Evolutionary conservation across 2,329 filamentous ascomycete species (phyloP).

Genomic region (Fusarium compactum): DNA sequence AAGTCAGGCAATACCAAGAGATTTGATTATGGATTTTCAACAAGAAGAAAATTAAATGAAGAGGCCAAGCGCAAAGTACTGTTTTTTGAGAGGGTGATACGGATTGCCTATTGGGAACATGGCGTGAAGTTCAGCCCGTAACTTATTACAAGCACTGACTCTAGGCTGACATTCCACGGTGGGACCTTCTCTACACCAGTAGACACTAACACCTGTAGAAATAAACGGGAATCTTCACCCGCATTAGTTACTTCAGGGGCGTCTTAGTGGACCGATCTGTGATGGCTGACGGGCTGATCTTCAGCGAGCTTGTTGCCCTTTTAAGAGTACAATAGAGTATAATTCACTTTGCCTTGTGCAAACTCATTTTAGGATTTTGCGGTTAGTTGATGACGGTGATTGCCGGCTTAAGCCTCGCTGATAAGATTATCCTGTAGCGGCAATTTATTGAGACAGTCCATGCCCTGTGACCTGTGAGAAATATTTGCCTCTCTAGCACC

Average conservation of each 20-base stretch:
- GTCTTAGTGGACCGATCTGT: not conserved
- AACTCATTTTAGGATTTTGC: not conserved
- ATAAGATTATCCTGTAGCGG: accelerated
- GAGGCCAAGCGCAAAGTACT: not conserved
- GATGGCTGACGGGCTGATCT: not conserved
- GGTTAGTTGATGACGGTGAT: accelerated
- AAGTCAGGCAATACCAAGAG: not conserved
- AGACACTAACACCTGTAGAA: not conserved
- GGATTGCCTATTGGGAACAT: too few species aligned
- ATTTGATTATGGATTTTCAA: not conserved
- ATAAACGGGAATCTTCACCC: not conserved
- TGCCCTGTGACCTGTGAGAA: too few species aligned
- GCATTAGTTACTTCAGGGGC: too few species aligned
- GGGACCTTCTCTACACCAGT: not conserved
- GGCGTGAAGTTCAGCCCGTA: not conserved
- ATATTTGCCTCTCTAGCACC: too few species aligned
- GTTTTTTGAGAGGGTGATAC: accelerated
- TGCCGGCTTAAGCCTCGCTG: accelerated
- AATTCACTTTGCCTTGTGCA: accelerated
- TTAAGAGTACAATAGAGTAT: not conserved
- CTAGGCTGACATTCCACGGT: not conserved
- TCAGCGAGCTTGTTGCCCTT: not conserved
- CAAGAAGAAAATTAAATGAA: not conserved
- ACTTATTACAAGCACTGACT: not conserved
- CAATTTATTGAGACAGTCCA: not conserved